phyloP scores from a whole-genome alignment of 2,329 filamentous ascomycete species.

The Ascochyta lentis region DNA sequence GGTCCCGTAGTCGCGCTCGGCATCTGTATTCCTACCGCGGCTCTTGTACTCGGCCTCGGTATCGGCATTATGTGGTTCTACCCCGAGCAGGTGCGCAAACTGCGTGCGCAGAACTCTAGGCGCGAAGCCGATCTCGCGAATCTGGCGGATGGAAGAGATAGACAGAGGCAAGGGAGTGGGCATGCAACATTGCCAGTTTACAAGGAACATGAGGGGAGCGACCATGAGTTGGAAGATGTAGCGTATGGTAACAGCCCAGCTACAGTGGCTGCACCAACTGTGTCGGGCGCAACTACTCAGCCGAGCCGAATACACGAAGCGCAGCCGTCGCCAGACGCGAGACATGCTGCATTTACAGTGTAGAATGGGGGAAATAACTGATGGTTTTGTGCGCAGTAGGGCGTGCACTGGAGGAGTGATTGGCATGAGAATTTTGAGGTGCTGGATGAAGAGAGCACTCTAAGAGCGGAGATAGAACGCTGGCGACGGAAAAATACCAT shows the following conservation, averaged over 20 bases:
- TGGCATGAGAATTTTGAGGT: too few species aligned
- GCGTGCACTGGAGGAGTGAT: too few species aligned
- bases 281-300: neutral
- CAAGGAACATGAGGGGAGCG: neutral
- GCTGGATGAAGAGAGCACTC: too few species aligned
- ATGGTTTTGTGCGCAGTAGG: too few species aligned
- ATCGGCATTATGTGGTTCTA: conserved; percentile 15
- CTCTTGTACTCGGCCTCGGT: conserved; percentile 12
- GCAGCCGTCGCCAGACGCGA: neutral
- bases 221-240: neutral
- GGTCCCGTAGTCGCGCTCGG: conserved; percentile 17
- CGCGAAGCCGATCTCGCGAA: neutral
- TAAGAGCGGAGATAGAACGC: too few species aligned
- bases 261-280: neutral
- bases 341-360: neutral
- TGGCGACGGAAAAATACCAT: too few species aligned
- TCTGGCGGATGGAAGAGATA: neutral
- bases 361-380: neutral
- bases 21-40: conserved; percentile 14
- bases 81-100: conserved; percentile 14
- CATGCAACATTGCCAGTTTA: neutral
- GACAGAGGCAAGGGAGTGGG: conserved; percentile 1
- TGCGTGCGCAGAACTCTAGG: conserved; percentile 6
- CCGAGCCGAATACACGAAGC: neutral
- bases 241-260: neutral